Evolutionary conservation across 2,329 filamentous ascomycete genomes (phyloP), one percentile per base, ranked within the genome.

Genomic region (Phialemoniopsis sp.): DNA sequence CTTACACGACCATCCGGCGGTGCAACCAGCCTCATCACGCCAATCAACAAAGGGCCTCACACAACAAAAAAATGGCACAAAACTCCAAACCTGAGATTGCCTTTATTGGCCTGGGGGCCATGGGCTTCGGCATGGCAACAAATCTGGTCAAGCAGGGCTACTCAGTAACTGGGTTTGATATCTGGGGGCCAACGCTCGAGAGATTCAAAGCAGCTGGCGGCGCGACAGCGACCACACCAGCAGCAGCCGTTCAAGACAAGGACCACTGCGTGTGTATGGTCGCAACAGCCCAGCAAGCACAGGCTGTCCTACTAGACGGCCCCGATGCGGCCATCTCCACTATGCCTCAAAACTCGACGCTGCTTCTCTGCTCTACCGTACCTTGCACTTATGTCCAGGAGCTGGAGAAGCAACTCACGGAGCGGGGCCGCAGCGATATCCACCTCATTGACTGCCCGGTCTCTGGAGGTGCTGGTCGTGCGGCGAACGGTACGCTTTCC

Each of bases 121-220:
- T 89, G 85, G 85, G 85, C 55, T 85, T 87, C 58, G 85, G 85
- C 56, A 89, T 89, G 85, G 85, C 85, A 46, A 85, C 78, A 43
- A 75, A 88, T 55, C 75, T 89, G 34, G 68, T 88, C 51, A 78
- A 80, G 48, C 64, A 76, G 46, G 82, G 82, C 42, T 86, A 83
- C 59, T 44, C 65, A 18, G 83, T 89, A 17, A 82, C 77, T 16
- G 85, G 85, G 40, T 89, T 80, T 56, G 85, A 89, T 53, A 76
- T 88, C 31, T 87, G 77, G 64, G 66, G 67, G 3, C 80, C 82
- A 6, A 80, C 82, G 0, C 71, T 88, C 28, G 76, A 84, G 40
- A 75, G 73, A 16, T 87, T 88, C 65, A 62, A 71, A 32, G 62
- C 70, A 4, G 80, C 78, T 0, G 83, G 84, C 34, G 83, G 84